Percentiles rank a stretch among this genome's conserved stretches.
phyloP scores from a whole-genome alignment of 179 eudicot species.

The Silene coronaria region DNA sequence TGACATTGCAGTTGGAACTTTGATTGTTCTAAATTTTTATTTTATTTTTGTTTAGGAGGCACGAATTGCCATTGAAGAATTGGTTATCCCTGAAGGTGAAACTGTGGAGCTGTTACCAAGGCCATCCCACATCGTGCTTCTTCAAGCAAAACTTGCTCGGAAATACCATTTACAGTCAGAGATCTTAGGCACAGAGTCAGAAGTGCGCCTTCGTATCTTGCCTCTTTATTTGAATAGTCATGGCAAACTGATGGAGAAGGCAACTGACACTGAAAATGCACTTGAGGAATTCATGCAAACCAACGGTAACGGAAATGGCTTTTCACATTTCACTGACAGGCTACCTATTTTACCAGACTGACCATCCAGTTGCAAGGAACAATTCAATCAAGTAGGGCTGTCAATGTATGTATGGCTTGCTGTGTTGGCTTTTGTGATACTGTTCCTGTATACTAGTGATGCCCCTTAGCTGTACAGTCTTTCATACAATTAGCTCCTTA shows the following conservation, averaged over 20 bases:
- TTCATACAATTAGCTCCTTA: neutral
- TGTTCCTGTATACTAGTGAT: neutral
- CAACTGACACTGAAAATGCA: constrained; percentile 30
- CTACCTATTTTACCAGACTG: constrained; percentile 80
- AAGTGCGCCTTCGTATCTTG: constrained; percentile 50
- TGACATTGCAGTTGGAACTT: constrained; percentile 9
- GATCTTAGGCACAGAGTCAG: constrained; percentile 45
- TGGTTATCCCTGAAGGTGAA: constrained; percentile 74
- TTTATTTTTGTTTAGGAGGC: constrained; percentile 52
- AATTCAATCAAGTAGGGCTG: constrained; percentile 2
- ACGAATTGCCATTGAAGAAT: constrained; percentile 74
- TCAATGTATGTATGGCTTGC: neutral
- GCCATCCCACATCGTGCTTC: constrained; percentile 48
- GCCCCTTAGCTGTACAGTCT: constrained; percentile 7
- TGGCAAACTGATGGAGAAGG: constrained; percentile 25
- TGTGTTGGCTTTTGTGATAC: neutral
- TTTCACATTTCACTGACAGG: constrained; percentile 37
- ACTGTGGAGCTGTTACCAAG: constrained; percentile 75
- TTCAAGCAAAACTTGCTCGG: constrained; percentile 58
- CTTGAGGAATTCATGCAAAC: constrained; percentile 34
- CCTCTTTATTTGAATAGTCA: constrained; percentile 33
- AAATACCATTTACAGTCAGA: constrained; percentile 60
- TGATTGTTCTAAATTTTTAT: neutral
- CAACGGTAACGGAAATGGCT: constrained; percentile 46
- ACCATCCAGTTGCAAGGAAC: constrained; percentile 18